Evolutionary conservation across 495 filamentous ascomycete species (phyloP), one percentile per base, ranked within the genome.

Genomic region (Umbilicaria muhlenbergii): DNA sequence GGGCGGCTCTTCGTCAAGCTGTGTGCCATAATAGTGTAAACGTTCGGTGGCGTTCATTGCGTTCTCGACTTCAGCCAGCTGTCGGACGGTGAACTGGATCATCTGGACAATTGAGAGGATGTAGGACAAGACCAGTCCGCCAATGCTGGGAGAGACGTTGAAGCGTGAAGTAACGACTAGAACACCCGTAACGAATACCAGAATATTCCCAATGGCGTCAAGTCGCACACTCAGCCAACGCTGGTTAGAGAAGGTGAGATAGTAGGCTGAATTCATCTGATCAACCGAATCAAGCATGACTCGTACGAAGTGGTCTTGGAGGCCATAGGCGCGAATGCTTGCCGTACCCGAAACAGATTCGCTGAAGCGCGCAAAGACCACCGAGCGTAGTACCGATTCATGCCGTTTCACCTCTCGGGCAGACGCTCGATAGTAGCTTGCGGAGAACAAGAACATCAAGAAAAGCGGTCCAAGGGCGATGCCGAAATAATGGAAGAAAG

Each of bases 41-140:
- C 91, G 82, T 57, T 98, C 89, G 3, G 89, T 89, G 1, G 91
- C 77, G 52, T 93, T 95, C 88, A 98, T 94, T 56, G 83, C 81
- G 66, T 94, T 95, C 59, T 98, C 91, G 16, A 95, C 84, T 58
- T 96, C 91, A 32, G 91, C 88, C 32, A 95, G 72, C 62, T 96
- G 91, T 33, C 89, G 76, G 15, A 96, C 83, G 2, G 86, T 87
- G 62, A 93, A 94, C 56, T 94, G 87, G 38, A 95, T 75, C 82
- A 94, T 86, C 62, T 91, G 83, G n/a, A 92, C 86, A 48, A 95
- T 92, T 28, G 80, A 73, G 2, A 96, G 70, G 50, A 96, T 93
- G 56, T 94, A 95, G 11, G 83, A 88, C 10, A 96, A 69, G 0
- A 96, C 86, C 24, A 96, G 62, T 15, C 91, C 89, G 41, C 73